A percentile compares a stretch with the other conserved stretches of the same genome.
Evolutionary conservation across 257 asterid genomes (phyloP).

Genomic region (Solanum clarkiae): DNA sequence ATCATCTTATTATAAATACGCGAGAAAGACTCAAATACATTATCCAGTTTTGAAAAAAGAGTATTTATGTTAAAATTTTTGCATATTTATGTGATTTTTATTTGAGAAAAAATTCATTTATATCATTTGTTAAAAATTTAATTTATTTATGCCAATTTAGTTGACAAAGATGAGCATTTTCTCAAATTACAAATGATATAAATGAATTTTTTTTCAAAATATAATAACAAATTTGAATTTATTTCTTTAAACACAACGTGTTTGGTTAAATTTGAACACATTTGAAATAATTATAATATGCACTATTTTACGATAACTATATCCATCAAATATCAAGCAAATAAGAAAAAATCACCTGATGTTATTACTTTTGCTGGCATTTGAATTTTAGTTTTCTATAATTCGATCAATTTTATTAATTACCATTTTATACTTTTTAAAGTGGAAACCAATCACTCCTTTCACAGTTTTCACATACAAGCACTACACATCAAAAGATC

Average conservation of each 20-base stretch:
- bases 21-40: too few species aligned
- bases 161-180: too few species aligned
- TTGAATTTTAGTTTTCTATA: background rate
- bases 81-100: too few species aligned
- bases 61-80: too few species aligned
- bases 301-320: background rate
- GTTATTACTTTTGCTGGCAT: background rate
- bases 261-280: rapidly evolving
- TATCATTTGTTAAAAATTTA: too few species aligned
- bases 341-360: background rate
- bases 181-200: too few species aligned
- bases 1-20: too few species aligned
- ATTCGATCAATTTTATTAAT: background rate
- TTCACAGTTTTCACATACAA: background rate
- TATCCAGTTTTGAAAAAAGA: too few species aligned
- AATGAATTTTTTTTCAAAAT: too few species aligned
- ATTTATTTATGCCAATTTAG: too few species aligned
- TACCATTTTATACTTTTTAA: background rate
- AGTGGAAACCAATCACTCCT: background rate
- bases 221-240: too few species aligned
- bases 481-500: background rate
- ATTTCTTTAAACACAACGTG: rapidly evolving
- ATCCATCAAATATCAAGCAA: background rate
- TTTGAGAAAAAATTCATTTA: too few species aligned
- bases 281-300: background rate